Percentiles rank a stretch among this genome's conserved stretches.
Evolutionary conservation across 2,329 filamentous ascomycete species (phyloP).

Genomic region (Pseudogymnoascus sp.): DNA sequence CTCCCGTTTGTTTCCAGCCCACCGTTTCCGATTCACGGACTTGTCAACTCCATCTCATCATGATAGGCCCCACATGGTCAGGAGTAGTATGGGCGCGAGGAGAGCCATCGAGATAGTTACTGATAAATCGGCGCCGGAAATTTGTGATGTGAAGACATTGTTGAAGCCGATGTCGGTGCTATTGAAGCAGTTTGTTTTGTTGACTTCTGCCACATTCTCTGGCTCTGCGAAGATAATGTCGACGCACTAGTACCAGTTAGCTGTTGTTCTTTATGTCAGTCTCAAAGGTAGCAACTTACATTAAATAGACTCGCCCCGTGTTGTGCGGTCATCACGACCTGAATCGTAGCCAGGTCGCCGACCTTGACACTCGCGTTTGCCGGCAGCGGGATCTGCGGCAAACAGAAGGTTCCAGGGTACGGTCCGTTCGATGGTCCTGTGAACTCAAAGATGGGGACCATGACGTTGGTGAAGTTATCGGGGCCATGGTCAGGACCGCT

Average conservation of each 20-base stretch:
- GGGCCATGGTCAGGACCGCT: constrained; percentile 55
- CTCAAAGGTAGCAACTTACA: constrained; percentile 20
- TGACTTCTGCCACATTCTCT: constrained; percentile 68
- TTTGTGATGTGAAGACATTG: constrained; percentile 56
- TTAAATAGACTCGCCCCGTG: constrained; percentile 71
- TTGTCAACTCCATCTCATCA: neutral
- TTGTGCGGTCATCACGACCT: constrained; percentile 73
- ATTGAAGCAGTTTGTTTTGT: constrained; percentile 82
- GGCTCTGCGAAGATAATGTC: constrained; percentile 88
- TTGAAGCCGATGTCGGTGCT: constrained; percentile 70
- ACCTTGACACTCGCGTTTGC: constrained; percentile 60
- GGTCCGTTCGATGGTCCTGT: constrained; percentile 71
- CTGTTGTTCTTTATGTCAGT: neutral
- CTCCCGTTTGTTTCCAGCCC: neutral
- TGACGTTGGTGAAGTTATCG: constrained; percentile 77
- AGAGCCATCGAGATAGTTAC: neutral
- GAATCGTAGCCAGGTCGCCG: constrained; percentile 88
- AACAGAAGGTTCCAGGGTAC: constrained; percentile 83
- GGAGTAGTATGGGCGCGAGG: neutral
- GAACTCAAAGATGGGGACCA: constrained; percentile 76
- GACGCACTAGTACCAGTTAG: constrained; percentile 59
- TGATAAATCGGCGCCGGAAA: neutral
- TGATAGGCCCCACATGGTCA: neutral
- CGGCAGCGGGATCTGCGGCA: constrained; percentile 83
- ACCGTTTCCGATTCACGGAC: neutral